These are phyloP conservation scores for Phytophthora ohioensis DNA, from an alignment of 352 stramenopile genomes.

Conservation along the genomic window DNA sequence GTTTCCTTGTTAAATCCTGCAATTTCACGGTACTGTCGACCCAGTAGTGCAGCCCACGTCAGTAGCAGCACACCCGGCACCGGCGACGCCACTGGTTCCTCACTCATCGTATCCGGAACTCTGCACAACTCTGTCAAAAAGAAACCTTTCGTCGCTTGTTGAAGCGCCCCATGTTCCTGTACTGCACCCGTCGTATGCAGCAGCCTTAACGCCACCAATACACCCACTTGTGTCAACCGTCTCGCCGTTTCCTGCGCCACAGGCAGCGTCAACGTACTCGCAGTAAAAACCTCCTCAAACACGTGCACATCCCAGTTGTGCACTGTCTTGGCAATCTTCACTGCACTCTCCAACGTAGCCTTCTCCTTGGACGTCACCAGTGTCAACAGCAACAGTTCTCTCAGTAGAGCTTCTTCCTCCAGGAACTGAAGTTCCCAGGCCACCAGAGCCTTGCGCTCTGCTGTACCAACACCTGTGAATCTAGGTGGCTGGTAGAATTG, in stretches of 20 bases:
- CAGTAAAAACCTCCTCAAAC: conserved; percentile 43
- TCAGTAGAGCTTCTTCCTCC: conserved; percentile 63
- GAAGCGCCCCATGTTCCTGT: conserved; percentile 30
- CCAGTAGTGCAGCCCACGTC: conserved; percentile 60
- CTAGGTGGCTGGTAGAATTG: conserved; percentile 44
- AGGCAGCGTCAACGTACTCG: conserved; percentile 31
- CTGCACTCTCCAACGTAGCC: conserved; percentile 36
- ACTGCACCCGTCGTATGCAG: conserved; percentile 33
- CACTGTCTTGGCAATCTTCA: conserved; percentile 51
- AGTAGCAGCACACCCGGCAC: conserved; percentile 60
- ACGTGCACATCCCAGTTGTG: conserved; percentile 44
- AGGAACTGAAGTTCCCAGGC: conserved; percentile 69
- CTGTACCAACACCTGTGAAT: conserved; percentile 43
- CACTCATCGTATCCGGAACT: conserved; percentile 6
- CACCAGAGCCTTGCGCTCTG: conserved; percentile 43
- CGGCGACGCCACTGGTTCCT: conserved; percentile 29
- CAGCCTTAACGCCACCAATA: conserved; percentile 46
- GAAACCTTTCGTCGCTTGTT: conserved; percentile 37
- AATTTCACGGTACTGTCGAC: conserved; percentile 46
- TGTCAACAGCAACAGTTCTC: conserved; percentile 64
- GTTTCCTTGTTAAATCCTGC: conserved; percentile 12
- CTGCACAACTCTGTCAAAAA: conserved; percentile 42
- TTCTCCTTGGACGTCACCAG: conserved; percentile 55
- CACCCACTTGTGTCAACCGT: conserved; percentile 44
- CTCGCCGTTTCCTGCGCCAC: conserved; percentile 28